Percentiles rank a stretch among this genome's conserved stretches.
Conservation (phyloP, 441 rosid species). For the Adansonia grandidieri region DNA sequence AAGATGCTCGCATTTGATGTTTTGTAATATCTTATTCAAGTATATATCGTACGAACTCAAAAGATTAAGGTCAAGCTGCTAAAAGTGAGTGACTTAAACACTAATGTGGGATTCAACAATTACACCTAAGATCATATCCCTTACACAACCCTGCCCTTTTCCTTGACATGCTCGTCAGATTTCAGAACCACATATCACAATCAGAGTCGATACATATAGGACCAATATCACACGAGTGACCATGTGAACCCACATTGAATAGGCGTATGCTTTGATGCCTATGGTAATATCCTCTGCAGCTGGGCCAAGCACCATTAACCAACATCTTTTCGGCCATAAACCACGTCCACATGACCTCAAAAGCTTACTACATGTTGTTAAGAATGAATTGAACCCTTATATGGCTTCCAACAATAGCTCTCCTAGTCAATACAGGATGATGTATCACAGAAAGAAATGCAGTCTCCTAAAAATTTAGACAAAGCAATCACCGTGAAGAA, state of each 20-base stretch:
- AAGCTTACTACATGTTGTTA: not conserved
- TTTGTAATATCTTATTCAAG: not conserved
- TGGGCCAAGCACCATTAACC: not conserved
- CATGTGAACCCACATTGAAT: not conserved
- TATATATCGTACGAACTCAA: not conserved
- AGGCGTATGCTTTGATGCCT: not conserved
- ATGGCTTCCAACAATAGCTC: not conserved
- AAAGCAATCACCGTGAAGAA: not conserved
- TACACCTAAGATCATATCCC: not conserved
- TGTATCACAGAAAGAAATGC: not conserved
- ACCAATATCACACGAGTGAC: not conserved
- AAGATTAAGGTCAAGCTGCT: not conserved
- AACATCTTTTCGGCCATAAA: constrained; percentile 1
- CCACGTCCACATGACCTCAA: not conserved
- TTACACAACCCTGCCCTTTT: not conserved
- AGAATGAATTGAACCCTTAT: not conserved
- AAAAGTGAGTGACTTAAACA: not conserved
- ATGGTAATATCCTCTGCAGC: not conserved
- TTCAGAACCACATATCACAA: not conserved
- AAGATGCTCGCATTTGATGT: not conserved
- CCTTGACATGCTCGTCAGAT: not conserved
- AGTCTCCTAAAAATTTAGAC: not conserved
- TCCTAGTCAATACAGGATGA: not conserved
- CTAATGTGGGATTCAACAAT: not conserved
- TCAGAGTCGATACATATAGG: not conserved